A percentile compares a stretch with the other conserved stretches of the same genome.
Evolutionary conservation across 192 early-diverging fungal species (phyloP).

Genomic region (Lobosporangium transversale): DNA sequence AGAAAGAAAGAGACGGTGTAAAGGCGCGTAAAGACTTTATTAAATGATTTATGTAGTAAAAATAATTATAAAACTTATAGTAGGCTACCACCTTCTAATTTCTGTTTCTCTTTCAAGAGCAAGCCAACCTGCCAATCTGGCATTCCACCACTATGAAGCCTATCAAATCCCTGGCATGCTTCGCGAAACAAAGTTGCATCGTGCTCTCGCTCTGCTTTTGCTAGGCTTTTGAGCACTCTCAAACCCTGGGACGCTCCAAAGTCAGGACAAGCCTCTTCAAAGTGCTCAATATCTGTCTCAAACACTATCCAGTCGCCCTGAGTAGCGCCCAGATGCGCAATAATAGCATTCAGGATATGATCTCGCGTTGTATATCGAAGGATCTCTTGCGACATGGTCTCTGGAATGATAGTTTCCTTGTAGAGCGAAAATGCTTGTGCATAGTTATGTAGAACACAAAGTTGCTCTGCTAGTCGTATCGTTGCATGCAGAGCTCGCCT

Average conservation of each 20-base stretch:
- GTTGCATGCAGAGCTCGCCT: slow-evolving; percentile 33
- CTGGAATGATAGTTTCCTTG: slow-evolving; percentile 40
- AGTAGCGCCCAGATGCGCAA: slow-evolving; percentile 41
- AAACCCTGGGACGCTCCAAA: slow-evolving; percentile 13
- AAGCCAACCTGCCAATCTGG: slow-evolving; percentile 41
- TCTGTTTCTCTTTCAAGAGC: slow-evolving; percentile 33
- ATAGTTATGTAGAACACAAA: slow-evolving; percentile 20
- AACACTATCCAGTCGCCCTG: slow-evolving; percentile 34
- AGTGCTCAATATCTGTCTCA: slow-evolving; percentile 20
- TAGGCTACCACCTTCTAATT: slow-evolving; percentile 26
- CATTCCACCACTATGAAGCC: slow-evolving; percentile 23
- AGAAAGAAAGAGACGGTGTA: neutral
- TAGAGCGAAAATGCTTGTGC: slow-evolving; percentile 18
- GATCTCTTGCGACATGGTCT: slow-evolving; percentile 33
- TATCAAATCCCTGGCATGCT: slow-evolving; percentile 29
- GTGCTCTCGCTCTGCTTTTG: slow-evolving; percentile 31
- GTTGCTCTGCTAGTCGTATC: slow-evolving; percentile 18
- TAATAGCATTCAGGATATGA: slow-evolving; percentile 33
- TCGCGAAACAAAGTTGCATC: slow-evolving; percentile 31
- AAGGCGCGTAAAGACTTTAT: neutral
- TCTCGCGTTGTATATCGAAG: slow-evolving; percentile 37
- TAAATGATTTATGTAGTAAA: neutral
- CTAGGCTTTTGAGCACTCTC: slow-evolving; percentile 11
- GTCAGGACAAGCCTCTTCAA: slow-evolving; percentile 29
- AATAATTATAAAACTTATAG: too few species aligned